Base-by-base conservation (phyloP, 352 stramenopile species). In the Pythium brassicae region DNA sequence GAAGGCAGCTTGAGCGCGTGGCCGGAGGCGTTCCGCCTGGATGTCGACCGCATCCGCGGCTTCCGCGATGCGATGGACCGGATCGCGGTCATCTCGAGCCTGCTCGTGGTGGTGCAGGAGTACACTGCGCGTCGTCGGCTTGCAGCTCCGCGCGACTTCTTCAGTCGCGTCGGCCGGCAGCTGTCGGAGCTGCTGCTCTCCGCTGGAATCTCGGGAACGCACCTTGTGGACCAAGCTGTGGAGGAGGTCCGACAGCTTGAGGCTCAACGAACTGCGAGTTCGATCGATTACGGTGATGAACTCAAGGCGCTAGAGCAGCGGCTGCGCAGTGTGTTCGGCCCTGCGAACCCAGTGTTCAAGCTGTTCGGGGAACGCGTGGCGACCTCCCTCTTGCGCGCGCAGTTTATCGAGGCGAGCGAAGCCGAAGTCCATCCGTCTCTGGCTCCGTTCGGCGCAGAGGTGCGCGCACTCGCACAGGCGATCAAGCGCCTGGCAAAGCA, bases 1-100 rank as follows among this genome's bases (percentile, higher is more conserved):
- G 79, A 81, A 42, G 78, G 68, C 12, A 55, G 22, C 0, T 55
- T 59, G 3, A 64, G 65, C n/a, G 43, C 69, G 4, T 90, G 79
- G 80, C 82, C 82, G 0, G 82, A 92, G 51, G 77, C 78, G 12
- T 89, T 90, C 55, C 57, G 66, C 20, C 52, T 88, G 25, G 82
- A 92, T 51, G 52, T 74, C 2, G 70, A 72, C 25, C 79, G 76
- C 29, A 55, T 92, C 27, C 75, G 77, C n/a, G 53, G 60, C 17
- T 76, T 69, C 20, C 74, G 82, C 19, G 72, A 92, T 51, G 54
- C 63, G 9, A 56, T 89, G 22, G 82, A 92, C 53, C 69, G 75
- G 4, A 69, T 88, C 35, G 61, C 72, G 23, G 44, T 92, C 22
- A 66, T 89, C 27, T 74, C 71, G 9, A 85, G 69, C 57, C 60